Evolutionary conservation across 1,284 basidiomycete species (phyloP), one percentile per base, ranked within the genome.

Genomic region (Boletus smithii): DNA sequence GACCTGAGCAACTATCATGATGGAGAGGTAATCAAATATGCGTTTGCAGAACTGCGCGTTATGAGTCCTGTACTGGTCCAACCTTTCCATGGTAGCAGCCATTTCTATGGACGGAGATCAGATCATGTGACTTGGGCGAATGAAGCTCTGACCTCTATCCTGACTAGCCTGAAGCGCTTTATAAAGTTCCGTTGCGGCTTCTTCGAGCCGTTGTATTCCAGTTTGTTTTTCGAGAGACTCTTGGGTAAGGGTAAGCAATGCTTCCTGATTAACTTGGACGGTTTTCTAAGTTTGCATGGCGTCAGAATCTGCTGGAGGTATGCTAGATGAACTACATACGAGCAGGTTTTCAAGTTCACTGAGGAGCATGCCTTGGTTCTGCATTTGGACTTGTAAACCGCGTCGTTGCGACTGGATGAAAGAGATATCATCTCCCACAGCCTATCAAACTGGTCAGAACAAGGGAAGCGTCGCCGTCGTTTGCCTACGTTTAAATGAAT

Each of bases 331-430:
- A 24, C 24, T 8, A 62, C 80, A 47, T 55, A 90, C 91, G 59
- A 97, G 71, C 20, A 97, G 73, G 58, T 91, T 88, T 63, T 93
- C 85, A 7, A 97, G 71, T 67, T 93, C 94, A 31, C 72, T 75
- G 26, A 97, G 67, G 7, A 97, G 75, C 3, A 84, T 81, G 32
- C 87, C 81, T 66, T 98, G 95, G 60, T 99, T 99, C 61, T 95
- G 93, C 9, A 87, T 98, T 62, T 99, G 95, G 2, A 99, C 94
- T 70, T 99, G 97, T 29, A 99, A 72, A 58, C 97, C 97, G 44
- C 95, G 81, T 63, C 97, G 95, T 68, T 99, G 97, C 3, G 88
- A 88, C 70, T 99, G 97, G 59, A 99, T 98, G 63, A 85, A 95
- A 8, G 80, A 81, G 50, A 99, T 98, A 64, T 99, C 97, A 47